phyloP scores from a whole-genome alignment of 345 rosid genomes.

The Bretschneidera sinensis region DNA sequence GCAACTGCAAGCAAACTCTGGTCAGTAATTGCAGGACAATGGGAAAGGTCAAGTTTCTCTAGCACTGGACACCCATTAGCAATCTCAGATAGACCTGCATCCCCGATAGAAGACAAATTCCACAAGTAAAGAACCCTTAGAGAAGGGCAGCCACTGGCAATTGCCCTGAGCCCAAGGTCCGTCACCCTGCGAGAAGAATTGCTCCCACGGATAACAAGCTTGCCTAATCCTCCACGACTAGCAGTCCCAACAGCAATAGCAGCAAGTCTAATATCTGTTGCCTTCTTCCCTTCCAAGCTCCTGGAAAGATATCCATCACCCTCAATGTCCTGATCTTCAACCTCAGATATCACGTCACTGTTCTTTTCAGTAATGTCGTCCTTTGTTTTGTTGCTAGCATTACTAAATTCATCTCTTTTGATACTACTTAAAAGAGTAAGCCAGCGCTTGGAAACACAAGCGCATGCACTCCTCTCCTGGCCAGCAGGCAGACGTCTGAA shows the following conservation, averaged over 20 bases:
- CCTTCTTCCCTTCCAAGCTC: constrained; percentile 83
- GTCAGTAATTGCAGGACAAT: constrained; percentile 60
- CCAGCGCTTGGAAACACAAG: constrained; percentile 89
- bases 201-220: constrained; percentile 58
- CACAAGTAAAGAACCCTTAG: constrained; percentile 68
- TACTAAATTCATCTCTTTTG: constrained; percentile 48
- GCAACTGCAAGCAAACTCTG: constrained; percentile 63
- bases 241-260: constrained; percentile 88
- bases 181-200: constrained; percentile 50
- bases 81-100: constrained; percentile 68
- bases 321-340: constrained; percentile 33
- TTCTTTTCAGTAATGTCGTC: constrained; percentile 9
- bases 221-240: constrained; percentile 76
- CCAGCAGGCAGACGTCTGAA: constrained; percentile 65
- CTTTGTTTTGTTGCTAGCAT: constrained; percentile 8
- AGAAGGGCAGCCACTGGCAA: constrained; percentile 76
- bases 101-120: constrained; percentile 58
- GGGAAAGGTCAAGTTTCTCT: constrained; percentile 75
- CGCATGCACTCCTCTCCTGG: constrained; percentile 71
- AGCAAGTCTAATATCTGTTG: constrained; percentile 82
- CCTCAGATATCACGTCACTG: constrained; percentile 11
- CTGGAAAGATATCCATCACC: constrained; percentile 68
- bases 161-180: constrained; percentile 58
- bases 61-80: constrained; percentile 66
- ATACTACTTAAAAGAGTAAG: constrained; percentile 71